Conservation (phyloP, 805 yeast genomes). For the Wickerhamomyces bovis region DNA sequence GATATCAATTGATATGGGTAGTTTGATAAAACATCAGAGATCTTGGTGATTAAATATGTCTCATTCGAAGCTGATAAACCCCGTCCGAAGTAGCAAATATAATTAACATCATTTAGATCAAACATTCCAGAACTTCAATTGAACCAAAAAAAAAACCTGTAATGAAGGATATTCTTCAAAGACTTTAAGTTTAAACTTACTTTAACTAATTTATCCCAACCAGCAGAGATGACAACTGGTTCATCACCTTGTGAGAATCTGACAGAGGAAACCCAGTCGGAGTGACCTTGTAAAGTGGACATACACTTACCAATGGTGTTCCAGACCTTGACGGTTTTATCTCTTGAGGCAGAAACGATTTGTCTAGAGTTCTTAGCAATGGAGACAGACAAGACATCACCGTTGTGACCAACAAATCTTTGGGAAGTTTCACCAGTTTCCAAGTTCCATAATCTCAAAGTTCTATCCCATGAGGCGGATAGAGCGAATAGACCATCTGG, state of each 20-base stretch:
- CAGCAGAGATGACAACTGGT: slow-evolving; percentile 88
- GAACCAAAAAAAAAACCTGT: no score
- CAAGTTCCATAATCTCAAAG: slow-evolving; percentile 97
- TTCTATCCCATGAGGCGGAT: slow-evolving; percentile 99
- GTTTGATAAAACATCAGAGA: slow-evolving; percentile 65
- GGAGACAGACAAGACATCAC: slow-evolving; percentile 96
- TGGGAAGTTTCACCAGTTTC: slow-evolving; percentile 88
- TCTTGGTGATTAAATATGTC: slow-evolving; percentile 97
- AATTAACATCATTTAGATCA: slow-evolving; percentile 58
- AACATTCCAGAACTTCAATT: slow-evolving; percentile 1
- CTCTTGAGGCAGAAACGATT: slow-evolving; percentile 98
- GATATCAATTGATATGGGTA: not conserved
- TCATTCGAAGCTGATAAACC: slow-evolving; percentile 69
- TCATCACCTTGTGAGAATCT: slow-evolving; percentile 88
- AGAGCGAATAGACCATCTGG: slow-evolving; percentile 97
- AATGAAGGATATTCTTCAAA: no score
- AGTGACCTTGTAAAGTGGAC: slow-evolving; percentile 91
- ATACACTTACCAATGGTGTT: slow-evolving; percentile 96
- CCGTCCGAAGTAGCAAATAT: slow-evolving; percentile 99
- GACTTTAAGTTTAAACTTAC: slow-evolving; percentile 53
- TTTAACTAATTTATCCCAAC: slow-evolving; percentile 98
- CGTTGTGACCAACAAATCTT: slow-evolving; percentile 97
- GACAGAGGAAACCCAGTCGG: slow-evolving; percentile 98
- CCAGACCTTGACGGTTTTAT: slow-evolving; percentile 99
- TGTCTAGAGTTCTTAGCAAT: slow-evolving; percentile 95